Evolutionary conservation across 2,329 filamentous ascomycete genomes (phyloP), one percentile per base, ranked within the genome.

Genomic region (Fusarium nanum): DNA sequence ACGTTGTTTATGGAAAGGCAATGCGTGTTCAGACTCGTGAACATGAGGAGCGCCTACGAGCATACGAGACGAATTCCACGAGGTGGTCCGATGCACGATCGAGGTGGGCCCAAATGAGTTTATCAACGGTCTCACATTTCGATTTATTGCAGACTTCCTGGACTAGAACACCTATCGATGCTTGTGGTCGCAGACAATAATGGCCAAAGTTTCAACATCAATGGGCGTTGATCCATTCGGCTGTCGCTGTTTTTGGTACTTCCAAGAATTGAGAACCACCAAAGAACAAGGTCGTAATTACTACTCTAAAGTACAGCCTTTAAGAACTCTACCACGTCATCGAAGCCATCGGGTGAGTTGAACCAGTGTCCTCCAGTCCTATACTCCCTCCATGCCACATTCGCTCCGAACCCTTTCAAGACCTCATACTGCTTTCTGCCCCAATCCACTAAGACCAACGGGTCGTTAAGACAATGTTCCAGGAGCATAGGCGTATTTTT

Each of bases 391-490:
- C 81, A 84, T 6, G 68, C 56, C 3, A 85, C 81, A 30, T 76
- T 60, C 7, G 81, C 77, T 2, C 82, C 83, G 34, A 83, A 82
- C 1, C 68, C 70, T 4, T 58, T 56, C 41, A 86, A 69, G 1
- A 74, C 75, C 14, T 82, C 78, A 13, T 76, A 66, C 54, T 84
- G 56, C 14, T 72, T 61, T 18, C 78, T 70, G 0, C 83, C 84
- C n/a, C 78, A 77, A 14, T 76, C 70, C 1, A 85, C 67, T 58
- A 78, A 68, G 1, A 85, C 81, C 9, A 83, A 64, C 2, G 79
- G 77, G 62, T 86, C 84, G 48, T 86, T 80, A 2, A 71, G 64
- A 53, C 82, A 84, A 65, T 86, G 84, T 53, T 83, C 78, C 4
- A 86, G 72, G 53, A 86, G 75, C 9, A 83, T 71, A 1, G 83